Percentiles rank a stretch among this genome's conserved stretches.
Evolutionary conservation across 495 filamentous ascomycete species (phyloP).

Genomic region (Trichoderma gamsii): DNA sequence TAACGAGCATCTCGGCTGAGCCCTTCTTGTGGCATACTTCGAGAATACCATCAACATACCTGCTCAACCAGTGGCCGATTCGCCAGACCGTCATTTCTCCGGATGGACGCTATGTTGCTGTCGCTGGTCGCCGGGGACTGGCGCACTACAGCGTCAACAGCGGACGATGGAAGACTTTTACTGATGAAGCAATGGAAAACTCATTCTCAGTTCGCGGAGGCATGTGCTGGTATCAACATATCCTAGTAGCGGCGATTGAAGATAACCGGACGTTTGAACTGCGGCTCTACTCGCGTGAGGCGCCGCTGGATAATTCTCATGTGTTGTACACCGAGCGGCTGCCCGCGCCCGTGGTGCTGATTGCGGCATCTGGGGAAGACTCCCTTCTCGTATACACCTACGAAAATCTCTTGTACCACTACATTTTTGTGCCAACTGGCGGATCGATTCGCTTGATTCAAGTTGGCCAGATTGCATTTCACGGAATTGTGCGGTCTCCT

Average conservation of each 20-base stretch:
- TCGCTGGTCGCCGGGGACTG: constrained; percentile 85
- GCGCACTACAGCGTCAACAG: constrained; percentile 95
- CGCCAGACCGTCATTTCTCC: constrained; percentile 75
- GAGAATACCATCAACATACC: constrained; percentile 76
- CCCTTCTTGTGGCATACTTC: constrained; percentile 87
- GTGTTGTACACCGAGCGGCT: constrained; percentile 71
- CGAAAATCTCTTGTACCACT: constrained; percentile 94
- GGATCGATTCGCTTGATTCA: constrained; percentile 71
- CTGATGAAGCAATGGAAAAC: constrained; percentile 72
- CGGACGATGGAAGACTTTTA: constrained; percentile 92
- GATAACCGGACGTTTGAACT: constrained; percentile 77
- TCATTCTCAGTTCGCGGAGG: constrained; percentile 89
- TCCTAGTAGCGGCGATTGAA: constrained; percentile 90
- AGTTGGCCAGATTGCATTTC: constrained; percentile 92
- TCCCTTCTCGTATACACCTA: constrained; percentile 94
- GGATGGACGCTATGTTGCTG: constrained; percentile 90
- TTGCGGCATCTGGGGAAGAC: constrained; percentile 84
- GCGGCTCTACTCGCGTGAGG: constrained; percentile 85
- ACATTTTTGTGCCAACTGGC: constrained; percentile 67
- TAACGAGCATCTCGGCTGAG: constrained; percentile 89
- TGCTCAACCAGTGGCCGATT: constrained; percentile 89
- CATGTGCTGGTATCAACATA: constrained; percentile 98
- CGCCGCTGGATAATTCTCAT: constrained; percentile 63
- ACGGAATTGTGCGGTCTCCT: constrained; percentile 92
- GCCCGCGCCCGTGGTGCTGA: constrained; percentile 75